Evolutionary conservation across 768 basidiomycete genomes (phyloP), one percentile per base, ranked within the genome.

Genomic region (Polyporus arcularius): DNA sequence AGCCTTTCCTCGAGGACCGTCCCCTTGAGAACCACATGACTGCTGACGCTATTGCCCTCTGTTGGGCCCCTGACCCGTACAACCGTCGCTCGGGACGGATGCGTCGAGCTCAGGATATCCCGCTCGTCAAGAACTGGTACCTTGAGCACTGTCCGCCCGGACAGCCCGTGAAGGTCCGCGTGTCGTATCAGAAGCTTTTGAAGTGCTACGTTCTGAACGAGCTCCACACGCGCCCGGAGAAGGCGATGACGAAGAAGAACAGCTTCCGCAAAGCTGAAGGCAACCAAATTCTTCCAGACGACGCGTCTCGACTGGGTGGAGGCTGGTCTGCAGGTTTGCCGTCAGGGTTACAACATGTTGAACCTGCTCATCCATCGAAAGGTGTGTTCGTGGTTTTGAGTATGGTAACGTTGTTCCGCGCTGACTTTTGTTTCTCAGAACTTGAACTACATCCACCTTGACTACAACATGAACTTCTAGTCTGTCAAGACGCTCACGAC

Each of bases 241-340:
- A 97, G 76, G 90, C 97, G 8, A 96, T 97, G 92, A 90, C 92
- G 65, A 98, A 96, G 86, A 94, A 96, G 79, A 97, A 96, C 71
- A 72, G 98, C 52, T 98, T 99, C 84, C 83, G 94, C 46, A 92
- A 92, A 95, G 71, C 80, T 95, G 58, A 98, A 98, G 76, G 89
- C 92, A n/a, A 99, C 97, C 59, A 98, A 98, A 76, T 99, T 99
- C 78, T 99, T 99, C 88, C 97, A 98, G 80, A 94, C 92, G 14
- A 99, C 97, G 4, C 93, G 85, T 65, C 77, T 99, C 66, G 97
- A 99, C 74, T 99, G 97, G 97, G 96, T 99, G 40, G 97, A 99
- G 74, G 97, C 96, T 3, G 97, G 97, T 66, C 77, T 99, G 62
- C 97, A 99, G 75, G 96, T 99, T 55, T 98, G 96, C 79, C 81